Evolutionary conservation across 2,329 filamentous ascomycete genomes (phyloP), one percentile per base, ranked within the genome.

Genomic region (Arthrinium phaeospermum): DNA sequence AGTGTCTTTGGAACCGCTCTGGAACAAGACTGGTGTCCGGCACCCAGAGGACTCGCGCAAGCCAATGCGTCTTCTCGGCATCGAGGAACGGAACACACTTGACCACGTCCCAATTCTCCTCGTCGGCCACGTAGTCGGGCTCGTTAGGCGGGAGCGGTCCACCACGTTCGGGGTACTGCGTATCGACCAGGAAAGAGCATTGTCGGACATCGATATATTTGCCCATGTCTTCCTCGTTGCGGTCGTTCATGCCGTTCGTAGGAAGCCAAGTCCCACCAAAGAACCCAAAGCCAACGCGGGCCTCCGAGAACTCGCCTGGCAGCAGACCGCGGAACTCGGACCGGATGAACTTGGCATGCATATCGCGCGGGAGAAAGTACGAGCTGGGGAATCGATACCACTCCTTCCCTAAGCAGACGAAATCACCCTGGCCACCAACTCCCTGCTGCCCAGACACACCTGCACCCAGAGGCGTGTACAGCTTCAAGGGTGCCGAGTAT

Each of bases 371-470:
- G 3, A 99, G 86, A 80, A 96, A 95, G 84, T 95, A 98, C 0
- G 95, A 97, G 0, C 93, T 96, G 1, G 96, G 96, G 80, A 98
- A 98, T 47, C 96, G 93, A 82, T 99, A 98, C 96, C 96, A 99
- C 80, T 99, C 96, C 81, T 98, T 99, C 41, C 94, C 95, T 51
- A 98, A 89, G 81, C 96, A 99, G 3, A 99, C 90, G 24, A 87
- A 91, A 74, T 94, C 92, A 22, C 91, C 93, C 1, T 84, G 80
- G 0, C 84, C 82, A 2, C 90, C 88, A 7, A 93, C 76, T 0
- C 85, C 87, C 12, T 84, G 78, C 19, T 86, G 78, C 64, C 85
- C 84, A 27, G 86, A 78, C 1, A 84, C 80, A 19, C 83, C 84
- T 27, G 89, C 87, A 71, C 91, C 87, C 0, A 98, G 85, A 0